phyloP scores from a whole-genome alignment of 805 yeast species.

The Yarrowia deformans region DNA sequence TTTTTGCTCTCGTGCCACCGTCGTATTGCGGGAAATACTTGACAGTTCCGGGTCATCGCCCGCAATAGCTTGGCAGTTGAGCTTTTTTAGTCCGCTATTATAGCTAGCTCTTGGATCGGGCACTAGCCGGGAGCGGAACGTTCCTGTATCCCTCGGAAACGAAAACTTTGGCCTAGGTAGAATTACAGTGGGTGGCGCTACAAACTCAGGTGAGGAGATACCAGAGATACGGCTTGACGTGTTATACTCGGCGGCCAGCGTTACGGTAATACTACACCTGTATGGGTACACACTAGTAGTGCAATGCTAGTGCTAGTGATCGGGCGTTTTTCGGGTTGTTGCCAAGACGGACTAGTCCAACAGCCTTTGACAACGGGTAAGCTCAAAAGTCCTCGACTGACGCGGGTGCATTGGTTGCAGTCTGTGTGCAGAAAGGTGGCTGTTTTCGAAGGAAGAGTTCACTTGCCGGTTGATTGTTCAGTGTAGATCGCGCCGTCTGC shows the following conservation, averaged over 20 bases:
- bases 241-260: no score
- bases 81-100: neutral
- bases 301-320: neutral
- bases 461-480: no score
- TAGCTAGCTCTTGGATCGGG: neutral
- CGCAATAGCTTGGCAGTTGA: neutral
- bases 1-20: no score
- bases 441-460: no score
- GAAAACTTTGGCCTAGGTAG: neutral
- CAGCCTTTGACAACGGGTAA: constrained; percentile 10
- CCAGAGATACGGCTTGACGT: no score
- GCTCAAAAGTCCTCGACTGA: constrained; percentile 10
- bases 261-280: no score
- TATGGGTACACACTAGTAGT: no score
- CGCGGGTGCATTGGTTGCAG: neutral
- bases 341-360: constrained; percentile 1
- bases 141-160: neutral
- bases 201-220: neutral
- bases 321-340: neutral
- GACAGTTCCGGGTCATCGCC: neutral
- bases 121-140: neutral
- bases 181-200: neutral
- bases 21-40: no score
- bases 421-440: neutral
- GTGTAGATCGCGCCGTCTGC: constrained; percentile 23